Conservation (phyloP, 139 green algal genomes). For the Chlamydomonas schloesseri region DNA sequence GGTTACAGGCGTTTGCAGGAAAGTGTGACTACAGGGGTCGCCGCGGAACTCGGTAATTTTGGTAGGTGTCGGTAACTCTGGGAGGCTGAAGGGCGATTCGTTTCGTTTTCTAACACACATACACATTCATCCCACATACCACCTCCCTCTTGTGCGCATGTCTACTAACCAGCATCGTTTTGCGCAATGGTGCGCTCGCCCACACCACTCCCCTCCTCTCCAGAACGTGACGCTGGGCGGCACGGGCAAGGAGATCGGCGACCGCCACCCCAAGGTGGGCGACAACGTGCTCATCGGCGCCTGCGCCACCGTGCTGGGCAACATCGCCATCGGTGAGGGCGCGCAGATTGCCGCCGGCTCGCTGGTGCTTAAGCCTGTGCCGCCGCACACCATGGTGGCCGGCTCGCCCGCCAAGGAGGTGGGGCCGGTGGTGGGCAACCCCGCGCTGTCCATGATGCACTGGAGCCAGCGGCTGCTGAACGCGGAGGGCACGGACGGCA, state of each 20-base stretch:
- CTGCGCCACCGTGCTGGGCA: conserved; percentile 91
- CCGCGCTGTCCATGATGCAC: conserved; percentile 59
- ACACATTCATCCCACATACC: too few species aligned
- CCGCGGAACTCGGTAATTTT: too few species aligned
- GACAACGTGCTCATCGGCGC: conserved; percentile 78
- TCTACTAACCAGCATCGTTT: too few species aligned
- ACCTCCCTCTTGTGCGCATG: too few species aligned
- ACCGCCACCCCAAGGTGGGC: conserved; percentile 93
- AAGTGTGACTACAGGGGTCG: too few species aligned
- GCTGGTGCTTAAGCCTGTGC: conserved; percentile 92
- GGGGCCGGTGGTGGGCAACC: conserved; percentile 76
- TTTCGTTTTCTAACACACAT: too few species aligned
- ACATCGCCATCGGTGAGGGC: conserved; percentile 93
- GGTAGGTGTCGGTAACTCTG: too few species aligned
- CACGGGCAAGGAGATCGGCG: conserved; percentile 94
- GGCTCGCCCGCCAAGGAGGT: conserved; percentile 88
- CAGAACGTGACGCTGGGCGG: conserved; percentile 95
- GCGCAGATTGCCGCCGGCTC: conserved; percentile 88
- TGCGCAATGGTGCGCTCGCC: too few species aligned
- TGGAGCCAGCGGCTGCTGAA: conserved; percentile 42
- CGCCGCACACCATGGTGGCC: conserved; percentile 85
- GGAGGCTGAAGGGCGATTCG: too few species aligned
- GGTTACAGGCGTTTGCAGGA: too few species aligned
- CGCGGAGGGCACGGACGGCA: neutral
- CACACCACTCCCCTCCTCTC: too few species aligned